A percentile compares a stretch with the other conserved stretches of the same genome.
These are phyloP conservation scores for Pyricularia sp. DNA, from an alignment of 2,329 filamentous ascomycete species.

Conservation along the genomic window DNA sequence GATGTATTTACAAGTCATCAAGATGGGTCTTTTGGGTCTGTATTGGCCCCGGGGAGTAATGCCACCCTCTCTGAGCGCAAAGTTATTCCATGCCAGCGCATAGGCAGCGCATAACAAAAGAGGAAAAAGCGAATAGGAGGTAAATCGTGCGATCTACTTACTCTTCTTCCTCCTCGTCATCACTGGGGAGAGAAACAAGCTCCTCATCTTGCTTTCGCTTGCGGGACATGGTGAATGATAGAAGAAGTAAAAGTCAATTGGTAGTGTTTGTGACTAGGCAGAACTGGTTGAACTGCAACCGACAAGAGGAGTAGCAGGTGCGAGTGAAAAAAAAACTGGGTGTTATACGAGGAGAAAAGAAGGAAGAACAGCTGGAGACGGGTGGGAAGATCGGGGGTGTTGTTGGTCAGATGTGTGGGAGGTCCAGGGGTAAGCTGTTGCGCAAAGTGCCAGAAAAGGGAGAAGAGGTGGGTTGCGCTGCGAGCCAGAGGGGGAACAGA, in stretches of 20 bases:
- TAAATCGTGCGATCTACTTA: slow-evolving; percentile 24
- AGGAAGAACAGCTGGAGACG: slow-evolving; percentile 11
- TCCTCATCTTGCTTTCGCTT: slow-evolving; percentile 47
- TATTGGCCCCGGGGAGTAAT: not conserved
- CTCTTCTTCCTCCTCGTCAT: slow-evolving; percentile 43
- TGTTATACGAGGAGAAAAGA: slow-evolving; percentile 5
- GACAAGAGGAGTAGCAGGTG: slow-evolving; percentile 8
- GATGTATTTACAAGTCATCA: not conserved
- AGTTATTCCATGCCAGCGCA: slow-evolving; percentile 7
- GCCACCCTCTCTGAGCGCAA: not conserved
- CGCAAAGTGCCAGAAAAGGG: slow-evolving; percentile 11
- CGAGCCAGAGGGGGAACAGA: not conserved
- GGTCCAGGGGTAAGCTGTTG: slow-evolving; percentile 7
- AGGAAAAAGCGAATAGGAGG: slow-evolving; percentile 16
- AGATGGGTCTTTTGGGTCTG: not conserved
- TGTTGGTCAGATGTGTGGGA: slow-evolving; percentile 3
- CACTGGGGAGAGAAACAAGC: slow-evolving; percentile 44
- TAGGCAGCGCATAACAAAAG: slow-evolving; percentile 6
- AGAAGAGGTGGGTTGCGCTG: not conserved
- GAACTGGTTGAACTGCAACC: not conserved
- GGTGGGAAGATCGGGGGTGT: slow-evolving; percentile 12
- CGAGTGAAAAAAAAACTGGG: slow-evolving; percentile 6
- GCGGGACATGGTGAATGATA: slow-evolving; percentile 31
- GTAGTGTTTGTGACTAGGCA: slow-evolving; percentile 8
- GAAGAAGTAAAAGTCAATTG: slow-evolving; percentile 9